These are phyloP conservation scores for Pseudogymnoascus sp. DNA, from an alignment of 2,329 filamentous ascomycete species.

Conservation along the genomic window DNA sequence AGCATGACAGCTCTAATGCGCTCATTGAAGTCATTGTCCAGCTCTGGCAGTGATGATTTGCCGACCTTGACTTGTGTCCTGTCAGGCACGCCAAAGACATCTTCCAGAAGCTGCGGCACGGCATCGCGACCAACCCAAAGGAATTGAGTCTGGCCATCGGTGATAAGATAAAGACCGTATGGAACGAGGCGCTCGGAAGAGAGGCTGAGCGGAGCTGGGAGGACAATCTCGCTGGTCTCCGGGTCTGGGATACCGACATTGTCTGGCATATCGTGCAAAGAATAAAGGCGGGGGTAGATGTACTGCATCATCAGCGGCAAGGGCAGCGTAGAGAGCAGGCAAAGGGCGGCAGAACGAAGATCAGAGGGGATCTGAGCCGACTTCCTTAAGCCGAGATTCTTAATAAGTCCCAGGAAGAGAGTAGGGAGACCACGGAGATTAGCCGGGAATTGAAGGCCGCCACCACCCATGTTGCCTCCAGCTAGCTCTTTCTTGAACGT, in stretches of 20 bases:
- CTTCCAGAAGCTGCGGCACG: constrained; percentile 76
- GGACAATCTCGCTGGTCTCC: constrained; percentile 78
- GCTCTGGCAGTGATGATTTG: constrained; percentile 76
- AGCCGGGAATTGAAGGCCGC: constrained; percentile 86
- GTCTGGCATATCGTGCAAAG: constrained; percentile 93
- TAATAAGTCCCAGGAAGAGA: constrained; percentile 88
- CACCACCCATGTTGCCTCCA: constrained; percentile 87
- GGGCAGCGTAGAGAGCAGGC: constrained; percentile 86
- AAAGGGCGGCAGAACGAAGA: constrained; percentile 85
- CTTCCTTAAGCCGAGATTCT: constrained; percentile 89
- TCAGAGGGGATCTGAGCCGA: constrained; percentile 92
- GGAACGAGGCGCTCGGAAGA: constrained; percentile 81
- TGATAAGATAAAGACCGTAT: constrained; percentile 91
- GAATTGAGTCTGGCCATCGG: constrained; percentile 96
- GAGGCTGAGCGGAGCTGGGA: constrained; percentile 78
- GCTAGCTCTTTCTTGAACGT: constrained; percentile 97
- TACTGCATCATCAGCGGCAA: constrained; percentile 87
- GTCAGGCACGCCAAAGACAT: constrained; percentile 86
- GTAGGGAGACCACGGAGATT: constrained; percentile 85
- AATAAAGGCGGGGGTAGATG: constrained; percentile 81
- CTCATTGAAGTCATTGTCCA: constrained; percentile 97
- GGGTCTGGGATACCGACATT: constrained; percentile 79
- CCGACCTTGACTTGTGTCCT: constrained; percentile 80
- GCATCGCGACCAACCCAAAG: constrained; percentile 92
- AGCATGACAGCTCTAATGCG: constrained; percentile 81